phyloP scores from a whole-genome alignment of 768 basidiomycete genomes.

The Lactifluus hygrophoroides region DNA sequence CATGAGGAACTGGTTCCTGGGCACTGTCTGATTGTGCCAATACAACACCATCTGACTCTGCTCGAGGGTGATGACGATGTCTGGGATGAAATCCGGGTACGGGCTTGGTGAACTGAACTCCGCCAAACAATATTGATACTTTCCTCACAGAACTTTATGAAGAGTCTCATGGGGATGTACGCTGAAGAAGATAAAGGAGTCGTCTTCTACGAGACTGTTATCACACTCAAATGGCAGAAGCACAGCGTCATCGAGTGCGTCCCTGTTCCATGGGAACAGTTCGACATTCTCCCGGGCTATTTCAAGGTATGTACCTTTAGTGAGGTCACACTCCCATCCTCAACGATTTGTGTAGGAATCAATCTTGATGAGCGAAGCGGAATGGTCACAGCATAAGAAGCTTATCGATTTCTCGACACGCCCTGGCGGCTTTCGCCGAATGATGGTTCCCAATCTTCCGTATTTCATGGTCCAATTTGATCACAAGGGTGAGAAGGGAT shows the following conservation, averaged over 20 bases:
- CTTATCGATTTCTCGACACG: constrained; percentile 87
- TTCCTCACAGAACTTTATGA: constrained; percentile 59
- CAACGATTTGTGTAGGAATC: constrained; percentile 57
- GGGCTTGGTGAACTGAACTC: constrained; percentile 24
- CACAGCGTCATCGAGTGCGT: constrained; percentile 94
- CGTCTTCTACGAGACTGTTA: constrained; percentile 90
- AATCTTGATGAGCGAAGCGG: constrained; percentile 83
- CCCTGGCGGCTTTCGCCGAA: constrained; percentile 88
- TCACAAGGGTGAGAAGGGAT: constrained; percentile 95
- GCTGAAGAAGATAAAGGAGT: constrained; percentile 90
- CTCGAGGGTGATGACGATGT: constrained; percentile 95
- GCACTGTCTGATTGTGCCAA: constrained; percentile 92
- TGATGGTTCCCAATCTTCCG: constrained; percentile 93
- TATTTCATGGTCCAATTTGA: constrained; percentile 99
- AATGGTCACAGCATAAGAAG: constrained; percentile 99
- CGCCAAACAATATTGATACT: not conserved
- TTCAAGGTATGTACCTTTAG: constrained; percentile 59
- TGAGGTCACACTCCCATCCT: not conserved
- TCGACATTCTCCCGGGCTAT: constrained; percentile 82
- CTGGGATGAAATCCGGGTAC: constrained; percentile 92
- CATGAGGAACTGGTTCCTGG: constrained; percentile 85
- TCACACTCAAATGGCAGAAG: constrained; percentile 76
- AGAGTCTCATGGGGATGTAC: constrained; percentile 93
- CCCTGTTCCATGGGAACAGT: constrained; percentile 83
- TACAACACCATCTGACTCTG: constrained; percentile 86